Conservation (phyloP, 2,329 filamentous ascomycete species). For the Talaromyces sp. region DNA sequence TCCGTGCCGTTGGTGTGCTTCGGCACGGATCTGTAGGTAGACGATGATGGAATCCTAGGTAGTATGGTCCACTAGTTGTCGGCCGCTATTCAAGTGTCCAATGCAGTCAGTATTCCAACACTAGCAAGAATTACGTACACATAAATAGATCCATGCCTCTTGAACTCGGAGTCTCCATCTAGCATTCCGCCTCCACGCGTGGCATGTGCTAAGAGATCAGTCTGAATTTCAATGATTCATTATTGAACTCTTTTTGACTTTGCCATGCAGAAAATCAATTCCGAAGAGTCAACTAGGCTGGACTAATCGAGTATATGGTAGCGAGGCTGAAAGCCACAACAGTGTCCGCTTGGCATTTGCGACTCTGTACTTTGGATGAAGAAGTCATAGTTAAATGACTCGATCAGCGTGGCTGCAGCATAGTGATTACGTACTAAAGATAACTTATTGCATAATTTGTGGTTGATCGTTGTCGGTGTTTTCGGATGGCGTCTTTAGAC, state of each 20-base stretch:
- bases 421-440: too few relatives aligned
- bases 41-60: not conserved
- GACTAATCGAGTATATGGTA: not conserved
- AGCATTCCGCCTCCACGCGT: slow-evolving; percentile 4
- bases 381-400: too few relatives aligned
- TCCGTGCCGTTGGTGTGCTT: too few relatives aligned
- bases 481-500: slow-evolving; percentile 3
- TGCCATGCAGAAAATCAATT: not conserved
- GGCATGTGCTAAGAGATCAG: not conserved
- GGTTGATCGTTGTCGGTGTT: not conserved
- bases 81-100: not conserved
- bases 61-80: not conserved
- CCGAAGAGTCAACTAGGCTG: not conserved
- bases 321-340: not conserved
- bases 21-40: too few relatives aligned
- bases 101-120: not conserved
- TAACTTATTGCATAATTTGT: not conserved
- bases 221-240: not conserved
- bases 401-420: too few relatives aligned
- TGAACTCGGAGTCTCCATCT: not conserved
- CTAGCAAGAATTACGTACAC: not conserved
- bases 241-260: not conserved
- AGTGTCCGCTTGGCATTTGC: not conserved
- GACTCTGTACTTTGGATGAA: not conserved
- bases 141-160: not conserved